Conservation (phyloP, 2,329 filamentous ascomycete genomes). For the Pseudocercospora musae region DNA sequence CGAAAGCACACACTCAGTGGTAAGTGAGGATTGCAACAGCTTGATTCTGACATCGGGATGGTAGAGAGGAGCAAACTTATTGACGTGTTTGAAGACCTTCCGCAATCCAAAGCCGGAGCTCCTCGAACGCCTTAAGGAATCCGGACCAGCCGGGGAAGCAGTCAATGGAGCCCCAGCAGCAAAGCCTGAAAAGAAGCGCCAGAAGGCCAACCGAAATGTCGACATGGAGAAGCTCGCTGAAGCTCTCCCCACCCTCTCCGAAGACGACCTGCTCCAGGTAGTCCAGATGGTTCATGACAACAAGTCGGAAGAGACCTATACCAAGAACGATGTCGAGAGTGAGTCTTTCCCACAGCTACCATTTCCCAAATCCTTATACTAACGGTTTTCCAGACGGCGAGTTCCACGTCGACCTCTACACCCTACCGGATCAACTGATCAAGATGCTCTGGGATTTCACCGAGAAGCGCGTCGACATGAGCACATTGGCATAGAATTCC, state of each 20-base stretch:
- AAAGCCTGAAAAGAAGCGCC: slow-evolving; percentile 71
- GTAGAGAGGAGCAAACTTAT: not conserved
- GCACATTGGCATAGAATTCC: slow-evolving; percentile 22
- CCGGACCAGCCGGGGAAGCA: slow-evolving; percentile 62
- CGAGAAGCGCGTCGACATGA: slow-evolving; percentile 36
- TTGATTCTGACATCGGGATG: not conserved
- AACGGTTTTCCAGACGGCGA: slow-evolving; percentile 66
- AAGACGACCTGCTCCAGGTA: slow-evolving; percentile 90
- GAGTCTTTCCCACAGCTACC: slow-evolving; percentile 11
- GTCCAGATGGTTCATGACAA: slow-evolving; percentile 99
- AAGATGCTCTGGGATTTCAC: slow-evolving; percentile 95
- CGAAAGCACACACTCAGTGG: slow-evolving; percentile 74
- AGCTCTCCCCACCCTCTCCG: slow-evolving; percentile 78
- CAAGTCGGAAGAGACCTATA: slow-evolving; percentile 90
- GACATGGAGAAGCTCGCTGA: slow-evolving; percentile 98
- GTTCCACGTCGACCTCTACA: slow-evolving; percentile 97
- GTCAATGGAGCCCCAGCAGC: slow-evolving; percentile 58
- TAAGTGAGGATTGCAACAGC: slow-evolving; percentile 39
- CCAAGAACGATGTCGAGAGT: slow-evolving; percentile 96
- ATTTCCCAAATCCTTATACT: slow-evolving; percentile 8
- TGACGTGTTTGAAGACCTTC: slow-evolving; percentile 57
- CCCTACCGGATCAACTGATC: slow-evolving; percentile 82
- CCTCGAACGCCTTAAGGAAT: slow-evolving; percentile 73
- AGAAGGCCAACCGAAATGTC: slow-evolving; percentile 53
- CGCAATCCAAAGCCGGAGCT: slow-evolving; percentile 90